Percentiles rank a stretch among this genome's conserved stretches.
Conservation (phyloP, 2,329 filamentous ascomycete species). For the Fusarium nelsonii region DNA sequence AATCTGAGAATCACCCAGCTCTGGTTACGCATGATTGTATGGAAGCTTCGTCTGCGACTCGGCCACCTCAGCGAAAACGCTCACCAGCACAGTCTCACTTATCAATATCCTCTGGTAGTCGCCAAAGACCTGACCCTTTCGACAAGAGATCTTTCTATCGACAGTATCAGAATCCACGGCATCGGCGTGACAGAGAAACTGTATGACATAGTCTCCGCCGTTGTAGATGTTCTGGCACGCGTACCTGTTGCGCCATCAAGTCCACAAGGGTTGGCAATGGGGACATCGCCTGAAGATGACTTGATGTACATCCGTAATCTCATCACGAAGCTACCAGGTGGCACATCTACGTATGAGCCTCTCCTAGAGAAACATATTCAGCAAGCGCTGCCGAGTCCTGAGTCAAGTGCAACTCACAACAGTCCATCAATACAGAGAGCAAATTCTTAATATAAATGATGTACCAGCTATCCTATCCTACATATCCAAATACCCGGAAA, state of each 20-base stretch:
- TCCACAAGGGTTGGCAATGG: constrained; percentile 43
- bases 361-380: constrained; percentile 57
- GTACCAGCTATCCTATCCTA: not conserved
- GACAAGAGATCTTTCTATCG: constrained; percentile 54
- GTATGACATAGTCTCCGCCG: constrained; percentile 59
- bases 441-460: not conserved
- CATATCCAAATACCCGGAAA: not conserved
- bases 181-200: constrained; percentile 62
- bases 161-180: constrained; percentile 58
- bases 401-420: constrained; percentile 9
- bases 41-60: constrained; percentile 59
- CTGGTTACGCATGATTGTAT: constrained; percentile 60
- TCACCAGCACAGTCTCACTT: constrained; percentile 54
- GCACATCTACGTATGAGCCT: constrained; percentile 54
- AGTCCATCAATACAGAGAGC: not conserved
- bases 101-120: constrained; percentile 58
- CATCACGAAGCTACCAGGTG: constrained; percentile 56
- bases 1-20: constrained; percentile 60
- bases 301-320: constrained; percentile 54
- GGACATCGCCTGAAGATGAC: constrained; percentile 53
- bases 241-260: constrained; percentile 53
- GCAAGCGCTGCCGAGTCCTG: constrained; percentile 50
- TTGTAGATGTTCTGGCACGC: constrained; percentile 59
- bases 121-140: constrained; percentile 57
- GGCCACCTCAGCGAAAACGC: constrained; percentile 55